Percentiles rank a stretch among this genome's conserved stretches.
phyloP scores from a whole-genome alignment of 2,329 filamentous ascomycete species.

The Triangularia verruculosa region DNA sequence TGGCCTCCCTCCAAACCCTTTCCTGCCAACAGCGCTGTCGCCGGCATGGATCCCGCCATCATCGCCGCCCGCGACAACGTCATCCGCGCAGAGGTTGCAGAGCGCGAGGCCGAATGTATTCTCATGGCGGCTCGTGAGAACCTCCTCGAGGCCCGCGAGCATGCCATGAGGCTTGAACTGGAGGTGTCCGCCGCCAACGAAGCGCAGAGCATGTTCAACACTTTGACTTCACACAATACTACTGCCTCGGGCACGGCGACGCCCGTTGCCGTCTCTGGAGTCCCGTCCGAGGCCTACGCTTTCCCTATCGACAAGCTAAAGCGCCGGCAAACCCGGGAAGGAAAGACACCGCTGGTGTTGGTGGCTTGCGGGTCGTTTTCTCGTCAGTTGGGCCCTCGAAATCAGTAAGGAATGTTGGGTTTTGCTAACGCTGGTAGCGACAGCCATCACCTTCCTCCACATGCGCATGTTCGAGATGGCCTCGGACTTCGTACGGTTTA shows the following conservation, averaged over 20 bases:
- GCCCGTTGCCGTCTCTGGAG: slow-evolving; percentile 6
- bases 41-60: neutral
- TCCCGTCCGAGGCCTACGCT: slow-evolving; percentile 24
- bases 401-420: neutral
- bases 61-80: neutral
- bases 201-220: neutral
- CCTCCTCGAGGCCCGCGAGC: neutral
- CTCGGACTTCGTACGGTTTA: slow-evolving; percentile 37
- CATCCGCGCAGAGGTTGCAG: neutral
- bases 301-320: slow-evolving; percentile 32
- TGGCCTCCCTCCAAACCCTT: neutral
- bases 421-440: slow-evolving; percentile 11
- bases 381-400: slow-evolving; percentile 24
- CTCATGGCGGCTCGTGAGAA: neutral
- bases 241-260: slow-evolving; percentile 15
- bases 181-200: neutral
- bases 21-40: neutral
- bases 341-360: slow-evolving; percentile 35
- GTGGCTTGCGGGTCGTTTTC: slow-evolving; percentile 38
- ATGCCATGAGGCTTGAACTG: neutral
- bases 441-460: slow-evolving; percentile 32
- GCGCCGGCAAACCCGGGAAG: slow-evolving; percentile 26
- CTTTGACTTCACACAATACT: slow-evolving; percentile 14
- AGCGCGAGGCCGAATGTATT: neutral
- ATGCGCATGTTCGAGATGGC: slow-evolving; percentile 40